phyloP scores from a whole-genome alignment of 306 rosid genomes.

The Cyamopsis tetragonoloba region DNA sequence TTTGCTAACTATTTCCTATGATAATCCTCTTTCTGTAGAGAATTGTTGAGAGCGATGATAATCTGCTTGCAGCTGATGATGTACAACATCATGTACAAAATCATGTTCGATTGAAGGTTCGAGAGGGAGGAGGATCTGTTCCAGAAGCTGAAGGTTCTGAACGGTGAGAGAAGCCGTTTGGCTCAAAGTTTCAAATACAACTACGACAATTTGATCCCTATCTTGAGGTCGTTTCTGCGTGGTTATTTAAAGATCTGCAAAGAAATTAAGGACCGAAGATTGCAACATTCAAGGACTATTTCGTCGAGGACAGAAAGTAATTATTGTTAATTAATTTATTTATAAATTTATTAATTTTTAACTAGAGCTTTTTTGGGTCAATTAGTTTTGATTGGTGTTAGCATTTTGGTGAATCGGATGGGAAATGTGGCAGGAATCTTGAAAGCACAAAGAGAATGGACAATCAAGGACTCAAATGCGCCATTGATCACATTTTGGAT shows the following conservation, averaged over 20 bases:
- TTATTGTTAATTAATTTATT: not conserved
- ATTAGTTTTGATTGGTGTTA: too few relatives aligned
- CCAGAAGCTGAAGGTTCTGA: constrained; percentile 46
- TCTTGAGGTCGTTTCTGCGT: constrained; percentile 69
- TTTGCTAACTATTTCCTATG: too few relatives aligned
- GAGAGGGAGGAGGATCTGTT: constrained; percentile 67
- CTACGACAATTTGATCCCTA: constrained; percentile 74
- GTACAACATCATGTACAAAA: constrained; percentile 80
- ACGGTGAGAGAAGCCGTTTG: constrained; percentile 73
- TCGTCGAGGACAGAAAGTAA: constrained; percentile 72
- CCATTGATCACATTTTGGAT: constrained; percentile 74
- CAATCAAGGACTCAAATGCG: constrained; percentile 63
- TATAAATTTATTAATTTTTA: too few relatives aligned
- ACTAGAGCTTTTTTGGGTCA: too few relatives aligned
- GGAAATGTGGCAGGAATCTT: constrained; percentile 50
- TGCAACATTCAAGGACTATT: constrained; percentile 65
- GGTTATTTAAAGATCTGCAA: constrained; percentile 63
- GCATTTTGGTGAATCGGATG: not conserved
- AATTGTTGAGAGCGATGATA: too few relatives aligned
- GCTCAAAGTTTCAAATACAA: constrained; percentile 85
- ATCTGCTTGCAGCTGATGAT: constrained; percentile 76
- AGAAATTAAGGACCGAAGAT: constrained; percentile 62
- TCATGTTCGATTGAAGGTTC: constrained; percentile 73
- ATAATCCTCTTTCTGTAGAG: too few relatives aligned
- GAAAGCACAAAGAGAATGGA: constrained; percentile 32